These are phyloP conservation scores for Grammothele lineata DNA, from an alignment of 768 basidiomycete genomes.

Conservation along the genomic window DNA sequence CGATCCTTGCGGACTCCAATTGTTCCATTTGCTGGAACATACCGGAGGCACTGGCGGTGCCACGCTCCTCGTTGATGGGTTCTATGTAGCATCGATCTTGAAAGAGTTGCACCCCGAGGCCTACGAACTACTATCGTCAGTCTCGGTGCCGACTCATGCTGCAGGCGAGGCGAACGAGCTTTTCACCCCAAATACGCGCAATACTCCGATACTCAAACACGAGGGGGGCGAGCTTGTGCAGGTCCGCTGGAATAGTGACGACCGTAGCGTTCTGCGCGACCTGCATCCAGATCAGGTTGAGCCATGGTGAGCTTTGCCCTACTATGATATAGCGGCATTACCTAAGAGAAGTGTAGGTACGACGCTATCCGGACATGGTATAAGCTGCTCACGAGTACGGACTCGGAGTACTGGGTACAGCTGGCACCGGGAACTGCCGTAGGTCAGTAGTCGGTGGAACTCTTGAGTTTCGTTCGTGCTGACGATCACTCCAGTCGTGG, in stretches of 20 bases:
- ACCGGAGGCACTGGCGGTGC: slow-evolving; percentile 79
- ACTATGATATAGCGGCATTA: too few relatives aligned
- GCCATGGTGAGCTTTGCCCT: slow-evolving; percentile 68
- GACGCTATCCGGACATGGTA: slow-evolving; percentile 80
- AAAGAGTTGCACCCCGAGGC: slow-evolving; percentile 65
- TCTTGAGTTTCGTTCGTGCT: neutral
- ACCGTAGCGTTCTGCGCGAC: slow-evolving; percentile 75
- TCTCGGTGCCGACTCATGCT: slow-evolving; percentile 80
- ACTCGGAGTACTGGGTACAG: slow-evolving; percentile 91
- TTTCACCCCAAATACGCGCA: slow-evolving; percentile 51
- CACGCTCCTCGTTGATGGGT: slow-evolving; percentile 93
- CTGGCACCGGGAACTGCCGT: slow-evolving; percentile 84
- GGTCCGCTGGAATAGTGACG: slow-evolving; percentile 94
- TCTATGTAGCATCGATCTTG: slow-evolving; percentile 83
- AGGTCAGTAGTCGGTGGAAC: slow-evolving; percentile 46
- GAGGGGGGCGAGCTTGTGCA: slow-evolving; percentile 67
- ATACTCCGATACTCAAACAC: slow-evolving; percentile 64
- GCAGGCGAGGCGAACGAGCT: slow-evolving; percentile 67
- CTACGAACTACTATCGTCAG: slow-evolving; percentile 62
- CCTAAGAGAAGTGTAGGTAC: slow-evolving; percentile 59
- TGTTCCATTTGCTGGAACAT: slow-evolving; percentile 90
- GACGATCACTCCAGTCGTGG: slow-evolving; percentile 52
- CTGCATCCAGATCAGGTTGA: slow-evolving; percentile 60
- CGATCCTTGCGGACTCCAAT: slow-evolving; percentile 91
- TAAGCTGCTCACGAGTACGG: slow-evolving; percentile 63